Evolutionary conservation across 805 yeast genomes (phyloP), one percentile per base, ranked within the genome.

Genomic region (Saccharomyces mikatae): DNA sequence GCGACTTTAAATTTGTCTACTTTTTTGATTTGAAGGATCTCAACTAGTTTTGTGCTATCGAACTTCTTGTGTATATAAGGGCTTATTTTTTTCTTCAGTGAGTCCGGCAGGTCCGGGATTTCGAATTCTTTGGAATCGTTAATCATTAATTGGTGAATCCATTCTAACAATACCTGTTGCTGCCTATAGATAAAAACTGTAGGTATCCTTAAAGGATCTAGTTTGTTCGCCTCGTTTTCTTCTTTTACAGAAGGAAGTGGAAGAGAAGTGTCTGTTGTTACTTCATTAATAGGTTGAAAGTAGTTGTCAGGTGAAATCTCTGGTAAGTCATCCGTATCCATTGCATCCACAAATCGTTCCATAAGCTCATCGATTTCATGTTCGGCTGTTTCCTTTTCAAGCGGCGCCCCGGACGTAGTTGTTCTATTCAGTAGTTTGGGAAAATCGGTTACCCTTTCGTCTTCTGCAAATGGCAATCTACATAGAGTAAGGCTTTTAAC

Each of bases 381-480:
- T 0, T 69, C 61, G 2, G 81, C 80, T 21, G 9, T 59, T 58
- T 49, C 65, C 62, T 47, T 64, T 62, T 48, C 58, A 55, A 48
- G 59, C 60, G 47, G 60, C 58, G 46, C 69, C 64, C 56, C 70
- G n/a, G 57, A 62, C 0, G 70, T 69, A 0, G 75, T 74, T 27
- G 61, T 63, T 13, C 74, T 55, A 3, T 73, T 66, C 9, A 68
- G 62, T 27, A 81, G 58, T 41, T 66, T 64, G 5, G 76, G 72
- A 60, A 86, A 80, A 26, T 74, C 75, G 2, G 90, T 81, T 14
- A 82, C 73, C 59, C 80, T 80, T 58, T 82, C 86, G 66, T 90
- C 96, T 58, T 88, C 96, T 47, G 79, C 77, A 67, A 80, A 87
- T 1, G 96, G 94, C 11, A 89, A 64, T 48, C 83, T 72, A 11